These are phyloP conservation scores for Micractinium sp. DNA, from an alignment of 139 green algal species.

Conservation along the genomic window DNA sequence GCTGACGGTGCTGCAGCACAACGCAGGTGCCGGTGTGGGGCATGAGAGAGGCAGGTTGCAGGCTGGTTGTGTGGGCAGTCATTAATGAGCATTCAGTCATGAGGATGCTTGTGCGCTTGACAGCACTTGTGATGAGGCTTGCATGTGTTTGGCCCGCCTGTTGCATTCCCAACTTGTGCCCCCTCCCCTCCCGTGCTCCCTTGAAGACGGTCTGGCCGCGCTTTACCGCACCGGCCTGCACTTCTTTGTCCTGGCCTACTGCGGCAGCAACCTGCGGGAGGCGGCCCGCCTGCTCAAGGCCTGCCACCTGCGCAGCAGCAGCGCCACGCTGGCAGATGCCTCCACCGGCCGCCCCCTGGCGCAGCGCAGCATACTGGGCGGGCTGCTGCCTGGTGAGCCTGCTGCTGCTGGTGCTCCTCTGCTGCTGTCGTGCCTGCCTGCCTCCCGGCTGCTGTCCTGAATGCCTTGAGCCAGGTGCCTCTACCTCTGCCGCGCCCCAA, in stretches of 20 bases:
- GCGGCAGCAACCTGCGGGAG: constrained; percentile 83
- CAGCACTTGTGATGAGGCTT: no score
- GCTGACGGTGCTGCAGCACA: constrained; percentile 65
- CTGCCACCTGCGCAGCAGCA: constrained; percentile 57
- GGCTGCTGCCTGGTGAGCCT: constrained; percentile 71
- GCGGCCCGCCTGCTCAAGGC: constrained; percentile 72
- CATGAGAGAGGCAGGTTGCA: neutral
- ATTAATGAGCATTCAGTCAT: no score
- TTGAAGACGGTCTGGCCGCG: constrained; percentile 57
- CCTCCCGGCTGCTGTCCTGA: neutral
- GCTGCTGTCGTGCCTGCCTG: no score
- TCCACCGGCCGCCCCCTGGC: constrained; percentile 61
- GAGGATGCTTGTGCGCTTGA: no score
- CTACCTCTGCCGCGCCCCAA: no score
- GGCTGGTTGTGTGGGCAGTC: neutral
- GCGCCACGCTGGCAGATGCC: constrained; percentile 27
- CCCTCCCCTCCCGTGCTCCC: neutral
- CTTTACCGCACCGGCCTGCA: constrained; percentile 90
- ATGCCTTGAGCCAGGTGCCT: no score
- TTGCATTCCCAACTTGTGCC: neutral
- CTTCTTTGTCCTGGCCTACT: constrained; percentile 91
- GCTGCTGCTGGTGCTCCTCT: neutral
- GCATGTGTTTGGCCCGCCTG: neutral
- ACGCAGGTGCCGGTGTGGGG: constrained; percentile 23
- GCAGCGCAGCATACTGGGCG: constrained; percentile 81